Base-by-base conservation (phyloP, 140 eudicot genomes). In the Ambrosia hybrid region DNA sequence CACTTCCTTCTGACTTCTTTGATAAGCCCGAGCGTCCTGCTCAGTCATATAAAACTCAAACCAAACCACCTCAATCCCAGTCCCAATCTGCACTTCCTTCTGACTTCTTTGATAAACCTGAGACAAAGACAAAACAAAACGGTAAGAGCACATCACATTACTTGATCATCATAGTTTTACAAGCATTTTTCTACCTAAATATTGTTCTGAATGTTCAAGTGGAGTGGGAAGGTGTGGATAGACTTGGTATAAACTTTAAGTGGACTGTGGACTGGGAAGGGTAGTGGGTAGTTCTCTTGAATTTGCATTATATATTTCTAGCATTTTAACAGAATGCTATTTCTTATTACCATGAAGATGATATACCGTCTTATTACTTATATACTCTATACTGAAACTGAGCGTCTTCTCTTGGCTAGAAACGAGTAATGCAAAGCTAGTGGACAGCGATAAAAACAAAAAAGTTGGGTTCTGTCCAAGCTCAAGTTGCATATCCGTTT, bases 21-120 rank as follows among this genome's bases (percentile, higher is more conserved):
- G 97, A 93, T 71, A 76, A 84, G 34, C 88, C 80, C 3, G 97
- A 74, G 57, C 30, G 30, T 21, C 30, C 30, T 21, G 30, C 30
- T 21, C 30, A 21, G 30, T 21, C 30, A 21, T 21, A 21, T 21
- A 21, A 21, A 21, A 21, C 30, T 21, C 30, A 21, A 21, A 21
- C 30, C 30, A 21, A 21, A 53, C 73, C 83, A 77, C 81, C 83
- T 70, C 83, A 73, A 64, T 51, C 86, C 17, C 80, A 56, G 56
- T 59, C 30, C 30, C 30, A 21, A 21, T 21, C 30, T 21, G 73
- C 14, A 57, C 96, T 90, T 76, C 96, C 96, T 78, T 83, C 88
- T 13, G 73, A 81, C 71, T 92, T 92, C 76, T 89, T 93, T 75
- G 97, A 93, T 71, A 76, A 84, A 34, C 88, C 80, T 4, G 97